Conservation (phyloP, 73 alveolate genomes). For the Paramecium primaurelia region DNA sequence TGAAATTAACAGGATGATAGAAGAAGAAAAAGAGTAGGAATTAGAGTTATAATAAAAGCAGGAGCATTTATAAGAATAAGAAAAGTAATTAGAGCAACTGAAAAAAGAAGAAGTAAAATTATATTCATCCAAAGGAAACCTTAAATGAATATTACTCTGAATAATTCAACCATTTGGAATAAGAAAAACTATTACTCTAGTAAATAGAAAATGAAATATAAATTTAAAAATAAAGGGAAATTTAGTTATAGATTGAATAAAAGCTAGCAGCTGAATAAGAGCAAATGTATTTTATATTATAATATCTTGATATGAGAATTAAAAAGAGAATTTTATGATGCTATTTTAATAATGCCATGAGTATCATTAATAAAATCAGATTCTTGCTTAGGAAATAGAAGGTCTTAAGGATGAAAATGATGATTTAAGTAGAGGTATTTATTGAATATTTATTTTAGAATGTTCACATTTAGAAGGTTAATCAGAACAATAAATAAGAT, state of each 20-base stretch:
- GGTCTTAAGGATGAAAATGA: background rate
- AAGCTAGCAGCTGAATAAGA: background rate
- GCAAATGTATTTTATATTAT: background rate
- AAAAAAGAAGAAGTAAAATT: background rate
- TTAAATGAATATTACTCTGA: background rate
- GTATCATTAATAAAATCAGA: background rate
- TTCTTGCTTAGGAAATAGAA: background rate
- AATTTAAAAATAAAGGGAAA: background rate
- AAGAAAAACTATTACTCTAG: background rate
- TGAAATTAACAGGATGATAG: background rate
- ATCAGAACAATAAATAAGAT: background rate
- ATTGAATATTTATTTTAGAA: background rate
- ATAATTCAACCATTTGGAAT: background rate
- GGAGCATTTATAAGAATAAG: background rate
- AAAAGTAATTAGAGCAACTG: background rate
- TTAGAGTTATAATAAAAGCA: background rate
- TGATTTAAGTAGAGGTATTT: background rate
- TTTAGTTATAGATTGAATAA: background rate
- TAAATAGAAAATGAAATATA: background rate
- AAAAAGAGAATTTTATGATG: slow-evolving; percentile 3
- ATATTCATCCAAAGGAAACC: background rate
- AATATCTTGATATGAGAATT: background rate
- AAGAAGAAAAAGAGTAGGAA: background rate
- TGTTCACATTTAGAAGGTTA: background rate
- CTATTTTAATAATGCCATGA: background rate